Evolutionary conservation across 352 stramenopile species (phyloP), one percentile per base, ranked within the genome.

Genomic region (Phytophthora capsici): DNA sequence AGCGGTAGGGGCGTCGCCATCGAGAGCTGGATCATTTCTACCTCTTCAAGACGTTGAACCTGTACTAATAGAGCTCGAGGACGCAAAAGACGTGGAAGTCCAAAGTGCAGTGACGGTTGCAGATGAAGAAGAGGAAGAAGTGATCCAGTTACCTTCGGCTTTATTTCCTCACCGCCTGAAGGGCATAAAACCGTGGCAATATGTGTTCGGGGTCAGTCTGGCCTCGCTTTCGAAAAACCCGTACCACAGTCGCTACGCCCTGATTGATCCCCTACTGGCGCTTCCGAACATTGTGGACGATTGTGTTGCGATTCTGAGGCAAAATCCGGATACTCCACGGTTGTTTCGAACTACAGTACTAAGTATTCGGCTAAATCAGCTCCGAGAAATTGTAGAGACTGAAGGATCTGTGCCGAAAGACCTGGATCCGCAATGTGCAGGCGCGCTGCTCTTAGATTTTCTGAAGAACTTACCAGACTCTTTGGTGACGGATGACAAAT

Each of bases 101-200:
- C 56, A 67, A 56, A 46, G 23, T 23, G 49, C 46, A 38, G 60
- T 57, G 3, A 30, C 22, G 26, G 46, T 43, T 12, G 55, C 34
- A 26, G 62, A 72, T 14, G 52, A 58, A 37, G 41, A 71, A 10
- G 41, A 69, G 25, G 67, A 68, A 6, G 75, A 88, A 28, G 48
- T 78, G 54, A 61, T 89, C 3, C 77, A 86, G 41, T 57, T 89
- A 2, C 78, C 80, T 12, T 75, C 75, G 2, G 78, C 84, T 3
- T 62, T 77, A n/a, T 93, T 91, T 51, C 78, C 74, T 1, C 80
- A 93, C 69, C 84, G 82, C 4, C 76, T 90, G 53, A 84, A 89
- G 43, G 82, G 78, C 6, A 90, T 93, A 57, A 90, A 93, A 52
- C 86, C 84, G 32, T 95, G 84, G 83, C 87, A 95, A 61, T 83